These are phyloP conservation scores for Piloderma croceum DNA, from an alignment of 768 basidiomycete genomes.

Conservation along the genomic window DNA sequence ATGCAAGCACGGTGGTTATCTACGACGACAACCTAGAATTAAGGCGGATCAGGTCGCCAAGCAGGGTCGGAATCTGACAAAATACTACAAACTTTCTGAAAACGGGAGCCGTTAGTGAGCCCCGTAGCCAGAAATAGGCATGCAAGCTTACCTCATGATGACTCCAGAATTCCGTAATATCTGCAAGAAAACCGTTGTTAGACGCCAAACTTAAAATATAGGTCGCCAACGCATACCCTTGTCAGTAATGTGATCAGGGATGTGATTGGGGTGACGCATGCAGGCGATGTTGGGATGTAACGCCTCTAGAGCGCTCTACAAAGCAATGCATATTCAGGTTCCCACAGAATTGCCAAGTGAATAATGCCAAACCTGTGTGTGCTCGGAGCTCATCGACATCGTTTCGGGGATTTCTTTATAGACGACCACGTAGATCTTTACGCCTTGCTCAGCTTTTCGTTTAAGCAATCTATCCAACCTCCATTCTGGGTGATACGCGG, in stretches of 20 bases:
- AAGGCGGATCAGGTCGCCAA: conserved; percentile 3
- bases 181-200: conserved; percentile 30
- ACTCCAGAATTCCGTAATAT: conserved; percentile 81
- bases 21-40: conserved; percentile 60
- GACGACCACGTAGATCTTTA: conserved; percentile 85
- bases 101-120: background rate
- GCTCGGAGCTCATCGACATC: conserved; percentile 82
- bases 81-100: too few relatives aligned
- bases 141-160: conserved; percentile 75
- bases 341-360: background rate
- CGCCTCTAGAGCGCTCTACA: conserved; percentile 65
- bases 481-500: conserved; percentile 81
- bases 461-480: conserved; percentile 80
- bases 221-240: background rate
- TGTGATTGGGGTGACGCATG: conserved; percentile 89
- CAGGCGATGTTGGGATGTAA: conserved; percentile 85
- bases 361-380: conserved; percentile 58
- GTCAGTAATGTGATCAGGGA: conserved; percentile 61
- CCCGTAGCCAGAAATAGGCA: background rate
- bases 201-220: background rate
- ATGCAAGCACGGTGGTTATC: conserved; percentile 84
- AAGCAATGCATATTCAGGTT: conserved; percentile 5
- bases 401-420: conserved; percentile 86
- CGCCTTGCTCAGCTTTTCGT: conserved; percentile 88
- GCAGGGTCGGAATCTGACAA: background rate